Evolutionary conservation across 2,329 filamentous ascomycete species (phyloP), one percentile per base, ranked within the genome.

Genomic region (Phyllosticta paracitricarpa): DNA sequence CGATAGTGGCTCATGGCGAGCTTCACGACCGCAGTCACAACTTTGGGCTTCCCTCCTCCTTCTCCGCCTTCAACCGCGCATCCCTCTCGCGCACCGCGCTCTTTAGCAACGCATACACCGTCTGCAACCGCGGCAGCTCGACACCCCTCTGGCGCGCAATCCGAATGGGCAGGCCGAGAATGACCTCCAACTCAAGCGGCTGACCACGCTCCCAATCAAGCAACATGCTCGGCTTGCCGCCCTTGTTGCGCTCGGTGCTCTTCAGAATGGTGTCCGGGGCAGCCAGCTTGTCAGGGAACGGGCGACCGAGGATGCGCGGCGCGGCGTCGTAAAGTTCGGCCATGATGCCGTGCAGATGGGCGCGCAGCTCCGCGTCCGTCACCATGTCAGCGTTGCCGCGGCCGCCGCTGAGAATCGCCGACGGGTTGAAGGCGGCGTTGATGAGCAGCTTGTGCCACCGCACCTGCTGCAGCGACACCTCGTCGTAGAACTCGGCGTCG

Each of bases 121-220:
- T 87, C 76, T 89, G 84, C 74, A 89, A 68, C 69, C 84, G 75
- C 10, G 85, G 85, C 81, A 89, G 82, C 67, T 86, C 82, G 2
- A 81, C 71, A 0, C 72, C 74, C 56, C 74, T 71, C 54, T 69
- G 67, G 64, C 71, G 71, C 1, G 73, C 79, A 62, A 78, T 66
- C 54, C 73, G 69, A 3, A 81, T 70, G 0, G 74, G 67, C 64
- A 79, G 78, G 0, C 79, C 79, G 9, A 81, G 62, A 59, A 82
- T 81, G 0, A 78, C 78, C 62, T 81, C 79, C 1, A 80, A 75
- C 65, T 81, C 79, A 68, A 79, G 77, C 5, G 70, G 68, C 22
- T 77, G 69, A 1, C 71, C 71, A n/a, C 68, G 63, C 33, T 72
- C 70, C 14, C 78, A 76, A 69, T 81, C 79, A 19, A 78, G 73